These are phyloP conservation scores for Fomitopsis pinicola DNA, from an alignment of 1,284 basidiomycete genomes.

Conservation along the genomic window DNA sequence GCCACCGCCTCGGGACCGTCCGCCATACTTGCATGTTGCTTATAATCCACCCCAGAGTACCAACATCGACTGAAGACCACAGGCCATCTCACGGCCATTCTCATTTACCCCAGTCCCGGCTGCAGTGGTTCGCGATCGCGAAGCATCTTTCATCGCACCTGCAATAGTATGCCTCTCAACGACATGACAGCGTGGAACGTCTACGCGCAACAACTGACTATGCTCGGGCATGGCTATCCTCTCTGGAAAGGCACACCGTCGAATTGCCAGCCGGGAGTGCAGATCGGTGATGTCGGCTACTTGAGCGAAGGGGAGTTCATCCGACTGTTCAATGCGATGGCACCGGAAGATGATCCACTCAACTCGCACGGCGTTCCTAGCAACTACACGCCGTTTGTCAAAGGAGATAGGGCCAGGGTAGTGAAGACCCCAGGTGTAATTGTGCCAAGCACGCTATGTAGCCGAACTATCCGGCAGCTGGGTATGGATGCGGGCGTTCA, in stretches of 20 bases:
- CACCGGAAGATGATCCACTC: conserved; percentile 12
- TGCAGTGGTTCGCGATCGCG: no score
- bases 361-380: conserved; percentile 15
- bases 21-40: no score
- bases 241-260: conserved; percentile 5
- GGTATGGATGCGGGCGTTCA: background rate
- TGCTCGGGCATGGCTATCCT: conserved; percentile 6
- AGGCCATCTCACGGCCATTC: no score
- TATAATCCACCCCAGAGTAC: no score
- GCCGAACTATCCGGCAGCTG: conserved; percentile 2
- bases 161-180: no score
- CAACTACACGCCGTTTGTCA: conserved; percentile 8
- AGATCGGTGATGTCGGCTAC: conserved; percentile 10
- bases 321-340: conserved; percentile 28
- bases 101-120: no score
- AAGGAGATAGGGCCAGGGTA: background rate
- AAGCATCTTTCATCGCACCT: no score
- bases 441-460: background rate
- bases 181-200: background rate
- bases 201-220: conserved; percentile 5
- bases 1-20: no score
- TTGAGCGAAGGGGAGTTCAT: conserved; percentile 22
- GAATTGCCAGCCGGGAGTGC: background rate
- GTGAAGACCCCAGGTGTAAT: background rate
- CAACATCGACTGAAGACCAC: no score